Percentiles rank a stretch among this genome's conserved stretches.
These are phyloP conservation scores for Penicillium samsonianum DNA, from an alignment of 495 filamentous ascomycete species.

Conservation along the genomic window DNA sequence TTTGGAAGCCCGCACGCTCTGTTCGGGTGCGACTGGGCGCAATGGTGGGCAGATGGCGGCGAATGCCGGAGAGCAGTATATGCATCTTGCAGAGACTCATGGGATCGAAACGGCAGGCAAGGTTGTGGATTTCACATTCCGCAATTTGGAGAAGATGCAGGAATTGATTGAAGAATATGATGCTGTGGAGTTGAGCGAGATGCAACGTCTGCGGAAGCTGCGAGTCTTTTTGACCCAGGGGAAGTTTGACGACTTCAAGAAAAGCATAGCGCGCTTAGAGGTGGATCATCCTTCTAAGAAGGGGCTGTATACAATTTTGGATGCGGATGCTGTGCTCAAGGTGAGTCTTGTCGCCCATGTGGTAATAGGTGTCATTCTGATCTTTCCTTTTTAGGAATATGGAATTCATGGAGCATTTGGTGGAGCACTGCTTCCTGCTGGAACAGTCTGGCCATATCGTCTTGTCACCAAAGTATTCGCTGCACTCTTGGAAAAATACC, in stretches of 20 bases:
- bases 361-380: not conserved
- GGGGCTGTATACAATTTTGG: constrained; percentile 35
- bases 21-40: constrained; percentile 78
- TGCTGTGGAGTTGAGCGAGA: constrained; percentile 28
- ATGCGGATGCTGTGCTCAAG: constrained; percentile 20
- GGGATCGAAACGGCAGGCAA: constrained; percentile 31
- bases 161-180: constrained; percentile 28
- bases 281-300: constrained; percentile 29
- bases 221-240: constrained; percentile 32
- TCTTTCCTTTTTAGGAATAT: constrained; percentile 21
- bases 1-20: constrained; percentile 76
- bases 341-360: constrained; percentile 8
- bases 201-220: constrained; percentile 32
- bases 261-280: constrained; percentile 29
- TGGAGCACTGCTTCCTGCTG: constrained; percentile 47
- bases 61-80: constrained; percentile 37
- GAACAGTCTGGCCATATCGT: constrained; percentile 78
- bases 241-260: constrained; percentile 26
- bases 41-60: constrained; percentile 43
- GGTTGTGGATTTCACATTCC: constrained; percentile 34
- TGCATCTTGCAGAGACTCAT: constrained; percentile 23
- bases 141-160: constrained; percentile 33
- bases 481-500: constrained; percentile 47
- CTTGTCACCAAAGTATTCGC: constrained; percentile 68
- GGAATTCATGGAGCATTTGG: constrained; percentile 48